These are phyloP conservation scores for Pueraria montana DNA, from an alignment of 306 rosid species.

Conservation along the genomic window DNA sequence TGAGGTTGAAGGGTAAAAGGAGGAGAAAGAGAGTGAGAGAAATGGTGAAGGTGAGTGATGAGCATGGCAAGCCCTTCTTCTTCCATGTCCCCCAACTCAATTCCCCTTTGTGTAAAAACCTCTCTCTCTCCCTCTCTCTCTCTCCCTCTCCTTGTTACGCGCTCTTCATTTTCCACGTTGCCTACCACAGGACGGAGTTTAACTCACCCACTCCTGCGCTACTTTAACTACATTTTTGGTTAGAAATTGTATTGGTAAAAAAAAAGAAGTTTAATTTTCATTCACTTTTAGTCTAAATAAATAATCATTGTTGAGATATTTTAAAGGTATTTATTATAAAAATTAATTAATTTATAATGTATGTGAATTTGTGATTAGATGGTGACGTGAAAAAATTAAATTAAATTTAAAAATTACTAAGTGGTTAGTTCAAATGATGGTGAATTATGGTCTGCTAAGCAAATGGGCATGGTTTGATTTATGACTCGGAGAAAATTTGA, in stretches of 20 bases:
- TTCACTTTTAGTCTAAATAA: no score
- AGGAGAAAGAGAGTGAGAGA: neutral
- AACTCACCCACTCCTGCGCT: slow-evolving; percentile 47
- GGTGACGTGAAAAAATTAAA: no score
- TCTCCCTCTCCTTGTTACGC: slow-evolving; percentile 18
- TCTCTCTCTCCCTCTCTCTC: slow-evolving; percentile 9
- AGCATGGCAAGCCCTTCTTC: slow-evolving; percentile 74
- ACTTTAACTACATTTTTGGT: neutral
- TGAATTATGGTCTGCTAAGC: no score
- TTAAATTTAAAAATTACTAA: no score
- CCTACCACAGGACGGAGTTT: slow-evolving; percentile 33
- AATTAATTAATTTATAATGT: no score
- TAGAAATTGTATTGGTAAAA: neutral
- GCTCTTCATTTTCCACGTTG: slow-evolving; percentile 55
- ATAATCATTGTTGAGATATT: no score
- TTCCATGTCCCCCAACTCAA: slow-evolving; percentile 13
- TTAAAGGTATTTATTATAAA: no score
- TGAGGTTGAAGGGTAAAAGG: slow-evolving; percentile 5
- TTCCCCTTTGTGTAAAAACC: neutral
- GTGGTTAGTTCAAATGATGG: no score
- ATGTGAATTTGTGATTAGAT: no score
- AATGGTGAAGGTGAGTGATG: slow-evolving; percentile 57
- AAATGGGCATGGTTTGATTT: no score
- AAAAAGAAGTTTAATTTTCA: no score
- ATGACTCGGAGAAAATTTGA: no score